These are phyloP conservation scores for Bonia amplexicaulis DNA, from an alignment of 176 grass and related monocot genomes.

Conservation along the genomic window DNA sequence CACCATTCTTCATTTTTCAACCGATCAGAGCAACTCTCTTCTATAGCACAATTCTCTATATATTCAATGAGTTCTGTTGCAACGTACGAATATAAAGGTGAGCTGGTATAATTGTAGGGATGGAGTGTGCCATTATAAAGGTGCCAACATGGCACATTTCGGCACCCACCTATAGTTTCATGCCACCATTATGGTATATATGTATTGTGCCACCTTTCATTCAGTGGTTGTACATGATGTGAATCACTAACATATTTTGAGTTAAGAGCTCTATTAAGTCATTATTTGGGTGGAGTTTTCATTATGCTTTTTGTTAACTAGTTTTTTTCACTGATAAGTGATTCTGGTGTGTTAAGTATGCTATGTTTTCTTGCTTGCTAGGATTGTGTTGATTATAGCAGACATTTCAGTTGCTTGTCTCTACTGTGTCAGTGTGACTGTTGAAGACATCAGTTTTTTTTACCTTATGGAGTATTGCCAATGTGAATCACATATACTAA, in stretches of 20 bases:
- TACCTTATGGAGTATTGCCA: background rate
- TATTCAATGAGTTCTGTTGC: no score
- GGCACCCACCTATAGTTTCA: background rate
- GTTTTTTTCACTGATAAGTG: background rate
- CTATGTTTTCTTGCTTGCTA: background rate
- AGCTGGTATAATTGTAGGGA: background rate
- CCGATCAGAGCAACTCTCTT: no score
- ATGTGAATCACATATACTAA: background rate
- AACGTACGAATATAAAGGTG: slow-evolving; percentile 3
- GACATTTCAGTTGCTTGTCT: background rate
- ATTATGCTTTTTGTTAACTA: background rate
- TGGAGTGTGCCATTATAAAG: background rate
- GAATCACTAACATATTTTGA: background rate
- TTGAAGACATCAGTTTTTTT: background rate
- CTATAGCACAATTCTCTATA: no score
- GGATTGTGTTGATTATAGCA: background rate
- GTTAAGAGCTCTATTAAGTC: background rate
- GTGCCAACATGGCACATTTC: background rate
- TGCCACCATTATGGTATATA: background rate
- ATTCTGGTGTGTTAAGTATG: background rate
- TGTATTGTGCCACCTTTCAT: background rate
- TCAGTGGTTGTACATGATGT: background rate
- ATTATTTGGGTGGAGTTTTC: background rate
- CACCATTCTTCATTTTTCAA: no score
- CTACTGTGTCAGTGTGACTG: background rate